Evolutionary conservation across 331 rosid genomes (phyloP).

Genomic region (Arachis monticola): DNA sequence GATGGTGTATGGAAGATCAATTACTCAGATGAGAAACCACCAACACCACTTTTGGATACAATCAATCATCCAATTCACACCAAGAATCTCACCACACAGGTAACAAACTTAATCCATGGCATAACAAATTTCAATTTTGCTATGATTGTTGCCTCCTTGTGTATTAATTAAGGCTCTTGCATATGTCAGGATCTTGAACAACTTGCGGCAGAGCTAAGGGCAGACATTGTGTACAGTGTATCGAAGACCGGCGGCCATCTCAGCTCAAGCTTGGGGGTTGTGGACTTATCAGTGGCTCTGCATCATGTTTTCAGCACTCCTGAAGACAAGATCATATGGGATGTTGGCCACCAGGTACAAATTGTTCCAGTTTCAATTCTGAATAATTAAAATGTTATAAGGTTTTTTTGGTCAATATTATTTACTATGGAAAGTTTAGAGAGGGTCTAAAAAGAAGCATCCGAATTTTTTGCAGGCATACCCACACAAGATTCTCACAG

Average conservation of each 20-base stretch:
- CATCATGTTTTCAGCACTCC: conserved; percentile 91
- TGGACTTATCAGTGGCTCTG: conserved; percentile 78
- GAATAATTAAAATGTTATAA: too few species aligned
- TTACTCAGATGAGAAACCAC: conserved; percentile 63
- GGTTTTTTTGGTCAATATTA: too few species aligned
- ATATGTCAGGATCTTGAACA: conserved; percentile 76
- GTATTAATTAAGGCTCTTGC: background rate
- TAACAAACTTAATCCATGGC: conserved; percentile 27
- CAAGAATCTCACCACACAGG: conserved; percentile 77
- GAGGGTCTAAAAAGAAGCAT: conserved; percentile 28
- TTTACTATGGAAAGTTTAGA: background rate
- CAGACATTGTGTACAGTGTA: conserved; percentile 70
- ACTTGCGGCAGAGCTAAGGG: conserved; percentile 81
- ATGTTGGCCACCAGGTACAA: conserved; percentile 89
- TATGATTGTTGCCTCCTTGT: background rate
- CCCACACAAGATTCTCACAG: conserved; percentile 90
- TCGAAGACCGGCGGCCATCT: conserved; percentile 88
- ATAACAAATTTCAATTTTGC: background rate
- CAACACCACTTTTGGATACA: conserved; percentile 82
- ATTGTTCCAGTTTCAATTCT: too few species aligned
- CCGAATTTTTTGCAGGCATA: conserved; percentile 72
- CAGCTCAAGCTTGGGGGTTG: conserved; percentile 90
- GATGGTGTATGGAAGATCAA: conserved; percentile 64
- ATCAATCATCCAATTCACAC: conserved; percentile 79
- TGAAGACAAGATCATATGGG: conserved; percentile 89